phyloP scores from a whole-genome alignment of 2,329 filamentous ascomycete species.

The Cercospora canescens region DNA sequence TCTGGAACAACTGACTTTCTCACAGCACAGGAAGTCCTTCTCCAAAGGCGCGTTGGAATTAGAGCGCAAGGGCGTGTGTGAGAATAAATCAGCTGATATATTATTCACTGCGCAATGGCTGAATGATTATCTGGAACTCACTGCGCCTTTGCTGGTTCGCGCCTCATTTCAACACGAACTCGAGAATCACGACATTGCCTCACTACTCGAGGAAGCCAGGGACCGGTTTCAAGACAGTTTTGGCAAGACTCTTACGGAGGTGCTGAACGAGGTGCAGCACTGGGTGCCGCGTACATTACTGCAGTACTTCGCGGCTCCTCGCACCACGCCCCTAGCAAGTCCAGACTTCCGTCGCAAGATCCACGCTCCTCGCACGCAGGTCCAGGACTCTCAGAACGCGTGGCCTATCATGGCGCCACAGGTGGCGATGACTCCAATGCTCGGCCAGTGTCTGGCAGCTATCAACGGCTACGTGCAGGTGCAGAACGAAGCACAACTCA shows the following conservation, averaged over 20 bases:
- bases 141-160: not conserved
- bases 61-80: no score
- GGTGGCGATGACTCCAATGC: slow-evolving; percentile 27
- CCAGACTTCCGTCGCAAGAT: not conserved
- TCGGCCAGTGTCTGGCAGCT: slow-evolving; percentile 67
- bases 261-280: not conserved
- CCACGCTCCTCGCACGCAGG: not conserved
- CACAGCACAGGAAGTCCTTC: not conserved
- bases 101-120: not conserved
- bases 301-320: not conserved
- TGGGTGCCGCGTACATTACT: slow-evolving; percentile 2
- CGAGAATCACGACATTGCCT: not conserved
- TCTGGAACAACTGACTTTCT: not conserved
- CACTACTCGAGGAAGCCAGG: not conserved
- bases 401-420: slow-evolving; percentile 10
- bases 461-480: slow-evolving; percentile 62
- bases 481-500: slow-evolving; percentile 65
- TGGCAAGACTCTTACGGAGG: not conserved
- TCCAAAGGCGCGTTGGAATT: no score
- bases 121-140: not conserved
- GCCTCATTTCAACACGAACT: not conserved
- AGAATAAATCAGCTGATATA: no score
- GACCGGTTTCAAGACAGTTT: not conserved
- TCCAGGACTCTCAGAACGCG: not conserved
- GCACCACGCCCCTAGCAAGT: not conserved